Percentiles rank a stretch among this genome's conserved stretches.
These are phyloP conservation scores for Chytridium lagenaria DNA, from an alignment of 371 early-diverging fungal genomes.

Conservation along the genomic window DNA sequence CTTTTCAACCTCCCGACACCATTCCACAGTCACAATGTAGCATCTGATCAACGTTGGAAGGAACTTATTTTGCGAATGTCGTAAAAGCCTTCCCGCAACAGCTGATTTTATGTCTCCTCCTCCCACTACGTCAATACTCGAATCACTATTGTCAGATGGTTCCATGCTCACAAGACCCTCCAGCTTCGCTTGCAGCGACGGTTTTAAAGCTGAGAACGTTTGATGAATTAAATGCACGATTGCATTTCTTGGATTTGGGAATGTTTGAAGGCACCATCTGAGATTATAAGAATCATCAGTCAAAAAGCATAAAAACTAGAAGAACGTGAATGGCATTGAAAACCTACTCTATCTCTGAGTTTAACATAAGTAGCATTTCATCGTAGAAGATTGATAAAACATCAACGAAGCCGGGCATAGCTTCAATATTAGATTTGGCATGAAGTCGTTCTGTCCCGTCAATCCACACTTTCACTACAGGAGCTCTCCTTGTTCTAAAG, in stretches of 20 bases:
- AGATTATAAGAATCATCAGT: too few relatives aligned
- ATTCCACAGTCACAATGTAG: conserved; percentile 19
- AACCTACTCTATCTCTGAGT: conserved; percentile 55
- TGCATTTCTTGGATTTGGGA: conserved; percentile 60
- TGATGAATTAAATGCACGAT: conserved; percentile 63
- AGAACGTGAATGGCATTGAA: not conserved
- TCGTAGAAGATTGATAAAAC: conserved; percentile 59
- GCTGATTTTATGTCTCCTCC: not conserved
- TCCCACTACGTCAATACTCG: not conserved
- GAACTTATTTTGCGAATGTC: not conserved
- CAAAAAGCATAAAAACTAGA: not conserved
- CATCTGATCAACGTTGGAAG: conserved; percentile 6
- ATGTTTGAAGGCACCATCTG: conserved; percentile 67
- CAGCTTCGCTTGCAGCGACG: conserved; percentile 53
- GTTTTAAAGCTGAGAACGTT: conserved; percentile 62
- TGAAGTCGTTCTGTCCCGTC: conserved; percentile 26
- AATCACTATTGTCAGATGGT: not conserved
- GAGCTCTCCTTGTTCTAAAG: conserved; percentile 55
- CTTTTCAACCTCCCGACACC: conserved; percentile 16
- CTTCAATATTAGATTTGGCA: conserved; percentile 36
- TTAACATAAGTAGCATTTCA: conserved; percentile 56
- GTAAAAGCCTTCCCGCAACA: not conserved
- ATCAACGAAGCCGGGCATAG: conserved; percentile 40
- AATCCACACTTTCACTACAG: conserved; percentile 54
- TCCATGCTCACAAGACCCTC: conserved; percentile 45